Evolutionary conservation across 305 asterid species (phyloP), one percentile per base, ranked within the genome.

Genomic region (Stenogyne calaminthoides): DNA sequence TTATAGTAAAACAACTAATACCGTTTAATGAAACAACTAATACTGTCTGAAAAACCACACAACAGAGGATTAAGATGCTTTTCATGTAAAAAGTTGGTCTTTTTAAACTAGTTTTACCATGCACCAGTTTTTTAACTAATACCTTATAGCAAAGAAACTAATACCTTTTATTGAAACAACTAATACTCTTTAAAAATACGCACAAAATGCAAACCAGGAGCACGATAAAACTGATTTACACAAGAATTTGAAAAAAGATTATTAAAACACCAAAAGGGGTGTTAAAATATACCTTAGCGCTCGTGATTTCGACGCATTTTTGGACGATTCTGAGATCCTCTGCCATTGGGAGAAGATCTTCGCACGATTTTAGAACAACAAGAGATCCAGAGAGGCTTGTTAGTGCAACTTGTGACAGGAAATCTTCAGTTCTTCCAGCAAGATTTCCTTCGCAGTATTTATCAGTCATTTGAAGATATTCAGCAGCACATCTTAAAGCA

Each of bases 401-500:
- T 47, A 95, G 74, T 51, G 98, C 98, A 6, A 92, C 98, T 62
- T 90, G 96, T 39, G 88, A 55, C 8, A 95, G 70, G 76, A 95
- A 92, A 79, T 92, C 98, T 40, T 95, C 97, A 0, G 96, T 95
- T 52, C 99, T 84, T 14, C 92, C 87, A 18, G 90, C 91, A 0
- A 95, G 92, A 76, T 90, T 95, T 39, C 71, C 82, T 29, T 90
- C 96, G 56, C 90, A 90, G 61, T 88, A 95, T 20, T 82, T 78
- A 69, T 95, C 98, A 25, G 96, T 90, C 99, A 95, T 95, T 52
- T 92, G 90, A 7, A 95, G 85, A 70, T 82, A 92, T 64, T 92
- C 98, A 8, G 99, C 96, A 9, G 96, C 97, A 65, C 99, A 95
- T 11, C 97, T 81, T 4, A 95, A 85, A 3, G 97, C 94, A 0